A percentile compares a stretch with the other conserved stretches of the same genome.
These are phyloP conservation scores for Mortierella sp. DNA, from an alignment of 371 early-diverging fungal genomes.

Conservation along the genomic window DNA sequence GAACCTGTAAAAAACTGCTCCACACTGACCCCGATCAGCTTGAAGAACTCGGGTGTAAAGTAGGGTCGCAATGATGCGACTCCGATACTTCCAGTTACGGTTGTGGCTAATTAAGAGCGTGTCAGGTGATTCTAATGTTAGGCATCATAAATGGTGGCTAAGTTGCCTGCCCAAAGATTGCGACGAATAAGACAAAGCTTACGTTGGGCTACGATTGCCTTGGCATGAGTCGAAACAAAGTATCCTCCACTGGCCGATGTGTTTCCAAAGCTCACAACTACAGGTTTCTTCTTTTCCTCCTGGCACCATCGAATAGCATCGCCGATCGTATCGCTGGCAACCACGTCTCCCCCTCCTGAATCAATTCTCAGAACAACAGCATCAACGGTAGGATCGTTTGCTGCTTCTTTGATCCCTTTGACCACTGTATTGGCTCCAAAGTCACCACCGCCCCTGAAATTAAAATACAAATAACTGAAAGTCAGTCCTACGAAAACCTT, in stretches of 20 bases:
- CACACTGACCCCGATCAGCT: constrained; percentile 64
- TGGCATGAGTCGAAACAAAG: constrained; percentile 63
- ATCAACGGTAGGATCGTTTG: constrained; percentile 60
- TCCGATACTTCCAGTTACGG: constrained; percentile 77
- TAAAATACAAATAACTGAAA: not conserved
- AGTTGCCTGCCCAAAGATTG: not conserved
- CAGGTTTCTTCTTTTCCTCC: constrained; percentile 63
- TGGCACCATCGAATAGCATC: constrained; percentile 64
- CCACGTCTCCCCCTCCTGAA: constrained; percentile 71
- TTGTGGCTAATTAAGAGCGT: constrained; percentile 50
- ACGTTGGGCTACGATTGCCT: constrained; percentile 66
- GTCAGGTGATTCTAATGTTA: not conserved
- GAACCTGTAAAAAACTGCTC: constrained; percentile 64
- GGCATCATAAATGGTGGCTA: not conserved
- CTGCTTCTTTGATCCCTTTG: constrained; percentile 65
- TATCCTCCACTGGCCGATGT: constrained; percentile 71
- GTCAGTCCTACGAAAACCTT: not conserved
- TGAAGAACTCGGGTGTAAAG: constrained; percentile 63
- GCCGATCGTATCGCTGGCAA: constrained; percentile 70
- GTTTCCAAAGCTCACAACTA: constrained; percentile 71
- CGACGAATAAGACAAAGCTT: constrained; percentile 2
- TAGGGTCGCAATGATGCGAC: constrained; percentile 66
- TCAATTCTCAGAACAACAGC: constrained; percentile 72
- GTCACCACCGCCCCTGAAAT: constrained; percentile 58
- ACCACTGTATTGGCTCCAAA: constrained; percentile 61